Evolutionary conservation across 2,329 filamentous ascomycete genomes (phyloP), one percentile per base, ranked within the genome.

Genomic region (Cryphonectria naterciae): DNA sequence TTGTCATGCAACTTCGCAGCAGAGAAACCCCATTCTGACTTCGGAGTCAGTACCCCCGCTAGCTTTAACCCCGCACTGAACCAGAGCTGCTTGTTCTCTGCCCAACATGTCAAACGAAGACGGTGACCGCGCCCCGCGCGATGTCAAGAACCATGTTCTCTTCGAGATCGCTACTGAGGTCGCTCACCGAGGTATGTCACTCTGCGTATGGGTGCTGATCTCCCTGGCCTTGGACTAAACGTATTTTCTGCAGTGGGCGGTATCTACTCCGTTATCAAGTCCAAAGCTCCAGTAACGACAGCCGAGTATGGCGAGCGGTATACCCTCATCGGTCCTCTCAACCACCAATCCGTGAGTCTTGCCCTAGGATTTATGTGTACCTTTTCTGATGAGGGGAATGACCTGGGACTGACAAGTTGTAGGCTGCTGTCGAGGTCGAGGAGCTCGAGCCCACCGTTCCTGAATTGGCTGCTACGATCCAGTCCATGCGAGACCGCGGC

Each of bases 251-350:
- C 70, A 97, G 96, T 99, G 73, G 96, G 96, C 79, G 96, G 96
- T 77, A 99, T 99, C 84, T 99, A 99, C 86, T 98, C 95, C 22
- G 96, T 99, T 75, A 91, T 99, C 83, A 99, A 99, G 83, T 99
- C 96, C 73, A 99, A 99, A 83, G 95, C 96, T 52, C 95, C 96
- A 66, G 96, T 98, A 73, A 98, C 96, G 60, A 98, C 95, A 0
- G 94, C 94, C 73, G 96, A 99, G 83, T 99, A 98, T 96, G 96
- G 96, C 82, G 94, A 97, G 72, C 90, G 94, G 75, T 99, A 99
- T 83, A 97, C 94, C 39, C 88, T 98, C 75, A 95, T 99, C 80
- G 96, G 96, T 1, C 96, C 96, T 71, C 90, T 97, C 80, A 98
- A 98, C 83, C 91, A 92, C 80, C 88, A 92, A 77, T 98, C 96